Conservation (phyloP, 2,329 filamentous ascomycete genomes). For the Verticillium nubilum region DNA sequence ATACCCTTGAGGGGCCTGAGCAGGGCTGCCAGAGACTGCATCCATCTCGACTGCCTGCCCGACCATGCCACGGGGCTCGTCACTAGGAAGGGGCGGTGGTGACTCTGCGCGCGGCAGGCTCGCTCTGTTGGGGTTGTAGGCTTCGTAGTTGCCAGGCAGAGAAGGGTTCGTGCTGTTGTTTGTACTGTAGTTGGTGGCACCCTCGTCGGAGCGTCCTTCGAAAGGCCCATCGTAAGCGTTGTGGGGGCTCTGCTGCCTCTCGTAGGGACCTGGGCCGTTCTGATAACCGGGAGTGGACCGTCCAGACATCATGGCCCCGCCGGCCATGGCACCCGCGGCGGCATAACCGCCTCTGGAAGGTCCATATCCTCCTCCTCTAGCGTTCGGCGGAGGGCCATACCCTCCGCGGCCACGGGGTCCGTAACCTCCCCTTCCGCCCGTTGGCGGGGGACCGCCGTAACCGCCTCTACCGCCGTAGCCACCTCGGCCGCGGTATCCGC, state of each 20-base stretch:
- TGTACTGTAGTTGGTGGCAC: slow-evolving; percentile 29
- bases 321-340: slow-evolving; percentile 23
- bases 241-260: slow-evolving; percentile 29
- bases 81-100: slow-evolving; percentile 53
- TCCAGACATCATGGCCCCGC: slow-evolving; percentile 20
- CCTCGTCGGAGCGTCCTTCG: slow-evolving; percentile 24
- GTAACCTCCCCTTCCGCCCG: slow-evolving; percentile 38
- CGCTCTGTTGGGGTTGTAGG: slow-evolving; percentile 36
- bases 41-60: slow-evolving; percentile 79
- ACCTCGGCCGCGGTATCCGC: slow-evolving; percentile 38
- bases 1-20: slow-evolving; percentile 32
- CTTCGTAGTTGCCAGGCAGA: slow-evolving; percentile 31
- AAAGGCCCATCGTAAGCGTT: slow-evolving; percentile 31
- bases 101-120: slow-evolving; percentile 56
- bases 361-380: slow-evolving; percentile 22
- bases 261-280: slow-evolving; percentile 22
- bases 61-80: slow-evolving; percentile 32
- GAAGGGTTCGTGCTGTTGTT: slow-evolving; percentile 27
- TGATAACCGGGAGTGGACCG: slow-evolving; percentile 8
- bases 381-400: slow-evolving; percentile 31
- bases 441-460: slow-evolving; percentile 29
- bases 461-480: slow-evolving; percentile 35
- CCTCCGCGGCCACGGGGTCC: slow-evolving; percentile 38
- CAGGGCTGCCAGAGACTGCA: slow-evolving; percentile 53
- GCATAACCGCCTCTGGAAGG: slow-evolving; percentile 2